phyloP scores from a whole-genome alignment of 805 yeast species.

The Peterozyma xylosa region DNA sequence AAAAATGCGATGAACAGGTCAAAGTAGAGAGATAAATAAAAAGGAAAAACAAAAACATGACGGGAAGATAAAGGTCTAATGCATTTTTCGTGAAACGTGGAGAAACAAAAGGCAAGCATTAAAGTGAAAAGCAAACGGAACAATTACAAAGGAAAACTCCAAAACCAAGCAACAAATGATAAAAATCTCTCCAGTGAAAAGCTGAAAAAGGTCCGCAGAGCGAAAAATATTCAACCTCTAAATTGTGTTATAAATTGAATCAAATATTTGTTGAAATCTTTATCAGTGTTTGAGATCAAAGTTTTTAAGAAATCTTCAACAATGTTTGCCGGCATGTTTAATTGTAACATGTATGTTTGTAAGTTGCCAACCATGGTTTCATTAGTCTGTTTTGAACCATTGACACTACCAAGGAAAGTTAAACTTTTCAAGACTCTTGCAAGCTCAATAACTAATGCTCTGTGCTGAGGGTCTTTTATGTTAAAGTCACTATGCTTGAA shows the following conservation, averaged over 20 bases:
- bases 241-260: conserved; percentile 19
- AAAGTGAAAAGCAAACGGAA: no score
- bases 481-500: conserved; percentile 60
- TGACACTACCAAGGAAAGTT: conserved; percentile 24
- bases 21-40: no score
- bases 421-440: conserved; percentile 62
- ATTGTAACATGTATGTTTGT: conserved; percentile 35
- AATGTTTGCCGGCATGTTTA: conserved; percentile 55
- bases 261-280: conserved; percentile 68
- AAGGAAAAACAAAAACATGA: no score
- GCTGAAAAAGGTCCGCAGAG: not conserved
- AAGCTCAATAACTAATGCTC: conserved; percentile 68
- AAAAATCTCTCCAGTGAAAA: not conserved
- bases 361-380: conserved; percentile 22
- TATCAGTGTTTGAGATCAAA: conserved; percentile 46
- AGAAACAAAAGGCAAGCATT: no score
- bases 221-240: not conserved
- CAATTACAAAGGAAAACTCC: no score
- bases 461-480: conserved; percentile 71
- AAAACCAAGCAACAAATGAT: not conserved
- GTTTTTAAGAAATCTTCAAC: conserved; percentile 55
- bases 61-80: no score
- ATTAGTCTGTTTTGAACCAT: conserved; percentile 14
- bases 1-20: no score
- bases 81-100: no score